Evolutionary conservation across 352 stramenopile genomes (phyloP), one percentile per base, ranked within the genome.

Genomic region (Pythium rishiriense): DNA sequence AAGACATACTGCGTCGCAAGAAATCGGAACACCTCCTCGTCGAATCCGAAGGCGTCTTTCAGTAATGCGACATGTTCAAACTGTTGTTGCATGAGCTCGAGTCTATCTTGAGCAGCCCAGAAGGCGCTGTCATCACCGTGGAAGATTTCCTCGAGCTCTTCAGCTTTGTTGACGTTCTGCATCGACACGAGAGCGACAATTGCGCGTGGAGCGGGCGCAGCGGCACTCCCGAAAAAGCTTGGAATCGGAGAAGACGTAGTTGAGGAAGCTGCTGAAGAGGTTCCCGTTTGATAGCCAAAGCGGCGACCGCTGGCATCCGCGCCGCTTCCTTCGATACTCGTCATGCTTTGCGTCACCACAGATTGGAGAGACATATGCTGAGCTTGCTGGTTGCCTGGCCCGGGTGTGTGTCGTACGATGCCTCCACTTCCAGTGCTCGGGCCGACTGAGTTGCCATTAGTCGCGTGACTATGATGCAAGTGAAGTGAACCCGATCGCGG

Each of bases 21-120:
- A 28, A 94, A 96, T 0, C 84, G 78, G 50, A 96, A 96, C 0
- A 83, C 82, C 51, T 93, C 73, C 66, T 94, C 84, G 57, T 96
- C 85, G 62, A 96, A 96, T 0, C 87, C 87, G 61, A 94, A 96
- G 0, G 83, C 82, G 21, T 91, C 83, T 48, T 87, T 89, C 28
- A 94, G 70, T 17, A 91, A 69, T n/a, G 78, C 66, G 0, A 78
- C 73, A 62, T 91, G 70, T 53, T 87, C 73, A 61, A 94, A 91
- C 53, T 90, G 73, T 35, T 78, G 68, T 4, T 86, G 76, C 78
- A 92, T 81, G 1, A 57, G 60, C 43, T 90, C 79, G 21, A 88
- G 61, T 45, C 84, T 74, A 17, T 86, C 73, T 42, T 81, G 74
- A 6, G 75, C 81, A 31, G 74, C 66, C 11, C 80, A 68, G 45